These are phyloP conservation scores for Sporothrix brunneoviolacea DNA, from an alignment of 2,329 filamentous ascomycete genomes.

Conservation along the genomic window DNA sequence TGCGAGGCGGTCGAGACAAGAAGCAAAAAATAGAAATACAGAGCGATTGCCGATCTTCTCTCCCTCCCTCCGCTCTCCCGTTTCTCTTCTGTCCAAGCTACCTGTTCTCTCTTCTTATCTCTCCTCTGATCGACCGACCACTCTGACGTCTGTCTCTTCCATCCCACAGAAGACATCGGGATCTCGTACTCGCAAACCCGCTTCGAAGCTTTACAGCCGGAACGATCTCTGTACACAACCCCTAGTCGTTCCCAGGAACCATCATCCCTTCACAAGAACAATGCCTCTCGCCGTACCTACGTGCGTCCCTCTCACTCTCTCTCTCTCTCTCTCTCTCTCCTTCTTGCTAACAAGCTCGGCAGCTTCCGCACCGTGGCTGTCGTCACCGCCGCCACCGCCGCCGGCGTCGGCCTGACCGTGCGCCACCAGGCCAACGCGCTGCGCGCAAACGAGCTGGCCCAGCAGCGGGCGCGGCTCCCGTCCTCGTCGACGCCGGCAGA, in stretches of 20 bases:
- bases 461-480: slow-evolving; percentile 27
- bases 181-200: too few relatives aligned
- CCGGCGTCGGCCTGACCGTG: slow-evolving; percentile 24
- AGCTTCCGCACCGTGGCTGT: slow-evolving; percentile 33
- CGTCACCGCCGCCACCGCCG: slow-evolving; percentile 26
- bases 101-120: too few relatives aligned
- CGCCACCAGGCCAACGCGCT: slow-evolving; percentile 32
- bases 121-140: too few relatives aligned
- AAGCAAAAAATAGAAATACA: neutral
- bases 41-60: too few relatives aligned
- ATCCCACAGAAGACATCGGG: too few relatives aligned
- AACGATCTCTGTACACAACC: too few relatives aligned
- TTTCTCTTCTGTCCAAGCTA: too few relatives aligned
- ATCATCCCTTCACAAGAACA: too few relatives aligned
- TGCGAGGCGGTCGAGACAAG: too few relatives aligned
- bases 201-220: too few relatives aligned
- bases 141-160: neutral
- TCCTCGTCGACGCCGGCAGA: neutral
- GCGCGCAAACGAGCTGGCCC: slow-evolving; percentile 37
- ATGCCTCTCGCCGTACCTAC: neutral
- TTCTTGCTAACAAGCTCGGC: slow-evolving; percentile 19
- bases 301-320: neutral
- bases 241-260: too few relatives aligned
- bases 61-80: neutral
- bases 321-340: neutral